Conservation (phyloP, 331 rosid genomes). For the Prunus yedoensis region DNA sequence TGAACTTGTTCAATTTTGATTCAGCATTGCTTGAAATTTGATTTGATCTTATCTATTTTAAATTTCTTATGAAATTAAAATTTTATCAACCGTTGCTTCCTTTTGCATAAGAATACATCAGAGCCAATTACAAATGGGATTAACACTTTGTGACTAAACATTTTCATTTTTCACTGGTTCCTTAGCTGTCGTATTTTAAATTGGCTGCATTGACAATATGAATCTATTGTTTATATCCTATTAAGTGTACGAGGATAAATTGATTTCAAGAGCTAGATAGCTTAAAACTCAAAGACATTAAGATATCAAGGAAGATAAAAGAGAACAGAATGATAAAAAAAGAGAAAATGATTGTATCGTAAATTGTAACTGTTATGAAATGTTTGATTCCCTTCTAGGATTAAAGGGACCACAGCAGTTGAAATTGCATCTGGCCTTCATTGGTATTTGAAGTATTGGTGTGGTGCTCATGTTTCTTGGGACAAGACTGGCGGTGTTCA, state of each 20-base stretch:
- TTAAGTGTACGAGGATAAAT: background rate
- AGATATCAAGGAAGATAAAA: background rate
- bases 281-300: background rate
- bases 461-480: slow-evolving; percentile 93
- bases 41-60: background rate
- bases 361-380: slow-evolving; percentile 19
- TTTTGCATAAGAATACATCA: background rate
- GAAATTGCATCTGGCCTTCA: slow-evolving; percentile 90
- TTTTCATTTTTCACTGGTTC: background rate
- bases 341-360: background rate
- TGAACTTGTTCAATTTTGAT: background rate
- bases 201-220: background rate
- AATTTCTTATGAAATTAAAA: background rate
- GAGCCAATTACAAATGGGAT: background rate
- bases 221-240: background rate
- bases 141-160: background rate
- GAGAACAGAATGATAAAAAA: background rate
- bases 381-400: slow-evolving; percentile 38
- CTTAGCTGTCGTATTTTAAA: background rate
- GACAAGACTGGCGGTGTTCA: slow-evolving; percentile 93
- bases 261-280: background rate
- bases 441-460: slow-evolving; percentile 93
- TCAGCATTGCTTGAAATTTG: background rate
- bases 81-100: background rate
- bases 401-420: slow-evolving; percentile 83